Conservation (phyloP, 257 asterid species). For the Solanum raphanifolium region DNA sequence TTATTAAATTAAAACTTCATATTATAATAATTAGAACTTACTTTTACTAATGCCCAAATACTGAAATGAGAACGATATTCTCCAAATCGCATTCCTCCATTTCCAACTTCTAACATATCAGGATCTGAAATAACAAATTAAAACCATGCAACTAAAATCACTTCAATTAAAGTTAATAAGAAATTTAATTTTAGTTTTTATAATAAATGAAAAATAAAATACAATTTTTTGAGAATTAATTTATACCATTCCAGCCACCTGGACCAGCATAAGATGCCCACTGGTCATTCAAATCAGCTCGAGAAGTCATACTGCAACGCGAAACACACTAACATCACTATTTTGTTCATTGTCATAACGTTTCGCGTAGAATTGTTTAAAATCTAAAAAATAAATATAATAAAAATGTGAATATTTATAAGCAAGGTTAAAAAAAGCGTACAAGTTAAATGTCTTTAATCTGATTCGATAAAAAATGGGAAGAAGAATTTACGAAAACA, state of each 20-base stretch:
- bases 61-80: constrained; percentile 95
- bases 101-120: constrained; percentile 97
- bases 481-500: background rate
- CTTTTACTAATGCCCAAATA: constrained; percentile 90
- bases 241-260: constrained; percentile 90
- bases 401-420: background rate
- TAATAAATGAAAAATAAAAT: background rate
- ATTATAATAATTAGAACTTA: constrained; percentile 10
- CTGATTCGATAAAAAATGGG: background rate
- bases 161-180: background rate
- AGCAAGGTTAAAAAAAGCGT: background rate
- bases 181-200: background rate
- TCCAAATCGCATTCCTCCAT: constrained; percentile 67
- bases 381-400: background rate
- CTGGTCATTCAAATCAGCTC: constrained; percentile 71
- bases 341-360: background rate
- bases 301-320: constrained; percentile 56
- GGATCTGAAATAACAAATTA: constrained; percentile 47
- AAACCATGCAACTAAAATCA: background rate
- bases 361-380: background rate
- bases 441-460: background rate
- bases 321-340: background rate
- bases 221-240: background rate
- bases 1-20: background rate
- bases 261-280: constrained; percentile 91